These are phyloP conservation scores for Naganishia friedmannii DNA, from an alignment of 768 basidiomycete genomes.

Conservation along the genomic window DNA sequence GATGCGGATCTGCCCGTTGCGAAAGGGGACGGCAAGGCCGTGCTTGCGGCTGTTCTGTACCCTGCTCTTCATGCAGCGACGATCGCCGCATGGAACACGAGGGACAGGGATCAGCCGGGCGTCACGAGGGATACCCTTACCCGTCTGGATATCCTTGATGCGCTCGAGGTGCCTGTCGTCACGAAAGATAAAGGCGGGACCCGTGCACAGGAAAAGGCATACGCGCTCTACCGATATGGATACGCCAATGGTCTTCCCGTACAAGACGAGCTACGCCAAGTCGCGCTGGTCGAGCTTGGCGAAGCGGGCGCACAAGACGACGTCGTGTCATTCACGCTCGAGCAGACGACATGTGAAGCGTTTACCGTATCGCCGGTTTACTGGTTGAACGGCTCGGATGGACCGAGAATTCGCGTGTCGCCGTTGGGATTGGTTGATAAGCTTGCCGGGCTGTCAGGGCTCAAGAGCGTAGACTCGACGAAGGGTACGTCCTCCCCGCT, in stretches of 20 bases:
- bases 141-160: constrained; percentile 34
- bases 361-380: neutral
- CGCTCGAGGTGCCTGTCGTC: constrained; percentile 21
- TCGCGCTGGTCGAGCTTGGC: neutral
- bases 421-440: constrained; percentile 1
- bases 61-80: constrained; percentile 31
- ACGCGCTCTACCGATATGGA: constrained; percentile 8
- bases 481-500: neutral
- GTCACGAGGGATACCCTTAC: constrained; percentile 32
- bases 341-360: constrained; percentile 7
- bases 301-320: neutral
- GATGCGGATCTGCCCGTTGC: constrained; percentile 28
- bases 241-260: neutral
- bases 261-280: neutral
- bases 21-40: constrained; percentile 33
- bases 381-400: neutral
- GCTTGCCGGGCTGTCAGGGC: neutral
- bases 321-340: neutral
- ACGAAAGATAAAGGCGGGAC: neutral
- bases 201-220: neutral
- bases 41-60: constrained; percentile 29
- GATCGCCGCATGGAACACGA: constrained; percentile 38
- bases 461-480: neutral
- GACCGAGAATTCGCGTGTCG: neutral
- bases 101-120: constrained; percentile 24